Percentiles rank a stretch among this genome's conserved stretches.
phyloP scores from a whole-genome alignment of 371 early-diverging fungal genomes.

The Mucor lusitanicus region DNA sequence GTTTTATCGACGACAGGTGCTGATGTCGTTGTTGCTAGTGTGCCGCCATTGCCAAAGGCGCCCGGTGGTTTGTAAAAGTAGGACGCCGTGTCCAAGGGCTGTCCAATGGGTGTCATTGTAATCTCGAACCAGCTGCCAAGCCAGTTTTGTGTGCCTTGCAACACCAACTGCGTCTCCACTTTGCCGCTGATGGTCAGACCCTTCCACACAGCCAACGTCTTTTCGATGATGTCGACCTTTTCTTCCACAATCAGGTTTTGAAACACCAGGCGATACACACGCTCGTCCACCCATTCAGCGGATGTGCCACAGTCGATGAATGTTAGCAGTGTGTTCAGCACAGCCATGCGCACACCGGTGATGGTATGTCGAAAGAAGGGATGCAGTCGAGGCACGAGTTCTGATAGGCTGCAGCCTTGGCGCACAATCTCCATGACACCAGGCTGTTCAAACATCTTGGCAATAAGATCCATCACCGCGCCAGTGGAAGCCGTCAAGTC shows the following conservation, averaged over 20 bases:
- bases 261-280: constrained; percentile 77
- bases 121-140: constrained; percentile 57
- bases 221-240: constrained; percentile 64
- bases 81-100: constrained; percentile 65
- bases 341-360: constrained; percentile 83
- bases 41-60: constrained; percentile 45
- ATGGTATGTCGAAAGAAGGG: constrained; percentile 95
- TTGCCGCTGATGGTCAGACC: constrained; percentile 47
- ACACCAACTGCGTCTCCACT: constrained; percentile 35
- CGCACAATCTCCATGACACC: constrained; percentile 63
- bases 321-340: constrained; percentile 78
- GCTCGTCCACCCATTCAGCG: constrained; percentile 77
- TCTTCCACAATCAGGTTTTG: constrained; percentile 94
- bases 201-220: constrained; percentile 75
- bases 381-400: constrained; percentile 82
- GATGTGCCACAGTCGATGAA: constrained; percentile 71
- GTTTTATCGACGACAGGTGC: constrained; percentile 6
- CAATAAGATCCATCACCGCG: constrained; percentile 91
- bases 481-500: constrained; percentile 93
- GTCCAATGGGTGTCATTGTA: constrained; percentile 79
- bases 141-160: constrained; percentile 48
- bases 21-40: constrained; percentile 11
- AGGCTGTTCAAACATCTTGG: constrained; percentile 74
- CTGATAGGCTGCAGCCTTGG: constrained; percentile 52
- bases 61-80: constrained; percentile 68